Evolutionary conservation across 2,329 filamentous ascomycete species (phyloP).

Genomic region (Orbilia blumenaviensis): DNA sequence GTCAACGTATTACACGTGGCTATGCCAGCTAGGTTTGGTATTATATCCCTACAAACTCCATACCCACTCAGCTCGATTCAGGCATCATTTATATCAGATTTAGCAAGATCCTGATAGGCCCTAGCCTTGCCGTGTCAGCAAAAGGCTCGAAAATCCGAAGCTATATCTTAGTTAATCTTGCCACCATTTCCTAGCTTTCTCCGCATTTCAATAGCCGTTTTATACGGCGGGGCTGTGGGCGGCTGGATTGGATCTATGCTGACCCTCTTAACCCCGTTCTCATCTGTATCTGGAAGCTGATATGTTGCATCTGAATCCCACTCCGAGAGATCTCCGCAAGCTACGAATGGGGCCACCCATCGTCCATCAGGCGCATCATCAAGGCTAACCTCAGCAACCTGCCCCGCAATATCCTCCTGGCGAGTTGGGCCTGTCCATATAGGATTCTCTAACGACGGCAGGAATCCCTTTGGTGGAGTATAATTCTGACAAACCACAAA

Average conservation of each 20-base stretch:
- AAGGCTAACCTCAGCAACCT: constrained; percentile 59
- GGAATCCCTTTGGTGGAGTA: constrained; percentile 77
- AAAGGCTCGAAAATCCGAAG: constrained; percentile 11
- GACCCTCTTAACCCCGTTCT: constrained; percentile 62
- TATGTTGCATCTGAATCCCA: constrained; percentile 98
- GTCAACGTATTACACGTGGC: constrained; percentile 46
- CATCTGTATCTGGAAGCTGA: constrained; percentile 80
- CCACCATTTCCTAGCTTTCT: constrained; percentile 60
- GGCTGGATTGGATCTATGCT: constrained; percentile 92
- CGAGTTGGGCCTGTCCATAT: constrained; percentile 72
- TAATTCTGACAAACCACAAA: constrained; percentile 97
- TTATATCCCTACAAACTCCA: constrained; percentile 6
- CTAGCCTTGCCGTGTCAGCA: too few species aligned
- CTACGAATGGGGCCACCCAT: constrained; percentile 95
- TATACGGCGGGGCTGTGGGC: constrained; percentile 94
- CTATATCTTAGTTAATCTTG: constrained; percentile 38
- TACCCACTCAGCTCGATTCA: neutral
- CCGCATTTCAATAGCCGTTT: constrained; percentile 84
- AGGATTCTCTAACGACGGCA: constrained; percentile 77
- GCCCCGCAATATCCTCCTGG: constrained; percentile 52
- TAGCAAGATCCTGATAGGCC: constrained; percentile 22
- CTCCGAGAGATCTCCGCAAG: constrained; percentile 93
- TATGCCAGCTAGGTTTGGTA: constrained; percentile 42
- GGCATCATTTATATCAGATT: constrained; percentile 17
- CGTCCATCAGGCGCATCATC: constrained; percentile 64